Evolutionary conservation across 371 early-diverging fungal species (phyloP).

Genomic region (Mortierella sp.): DNA sequence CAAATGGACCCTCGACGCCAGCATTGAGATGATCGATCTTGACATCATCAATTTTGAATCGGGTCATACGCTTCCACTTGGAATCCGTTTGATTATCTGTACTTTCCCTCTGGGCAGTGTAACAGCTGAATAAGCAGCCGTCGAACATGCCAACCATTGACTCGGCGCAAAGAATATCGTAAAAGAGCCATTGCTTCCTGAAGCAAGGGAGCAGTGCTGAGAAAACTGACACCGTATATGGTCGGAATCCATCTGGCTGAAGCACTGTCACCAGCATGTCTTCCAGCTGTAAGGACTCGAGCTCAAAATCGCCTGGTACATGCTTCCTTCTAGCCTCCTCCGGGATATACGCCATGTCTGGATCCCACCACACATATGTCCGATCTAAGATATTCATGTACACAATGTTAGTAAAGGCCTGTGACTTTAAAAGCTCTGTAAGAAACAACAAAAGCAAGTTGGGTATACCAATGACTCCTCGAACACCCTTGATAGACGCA

Average conservation of each 20-base stretch:
- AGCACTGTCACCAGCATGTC: conserved; percentile 81
- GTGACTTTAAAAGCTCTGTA: not conserved
- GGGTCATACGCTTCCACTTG: conserved; percentile 63
- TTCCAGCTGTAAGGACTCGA: conserved; percentile 75
- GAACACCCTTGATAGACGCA: conserved; percentile 85
- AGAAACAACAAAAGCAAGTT: not conserved
- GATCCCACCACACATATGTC: conserved; percentile 85
- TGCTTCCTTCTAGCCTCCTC: conserved; percentile 70
- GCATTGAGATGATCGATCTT: conserved; percentile 92
- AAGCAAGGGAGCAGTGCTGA: conserved; percentile 84
- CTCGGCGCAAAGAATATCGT: conserved; percentile 90
- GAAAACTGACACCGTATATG: conserved; percentile 89
- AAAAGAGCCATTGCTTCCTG: conserved; percentile 92
- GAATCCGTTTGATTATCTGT: conserved; percentile 52
- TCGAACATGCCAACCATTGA: conserved; percentile 94
- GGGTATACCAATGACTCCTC: conserved; percentile 77
- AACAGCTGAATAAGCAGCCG: conserved; percentile 92
- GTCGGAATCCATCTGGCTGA: conserved; percentile 87
- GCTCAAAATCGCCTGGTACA: conserved; percentile 86
- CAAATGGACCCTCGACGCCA: conserved; percentile 89
- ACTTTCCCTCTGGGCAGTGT: conserved; percentile 79
- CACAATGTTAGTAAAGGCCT: not conserved
- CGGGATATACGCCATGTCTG: conserved; percentile 70
- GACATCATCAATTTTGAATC: conserved; percentile 89
- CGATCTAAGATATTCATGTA: conserved; percentile 64